Evolutionary conservation across 768 basidiomycete species (phyloP).

Genomic region (Mycena amicta): DNA sequence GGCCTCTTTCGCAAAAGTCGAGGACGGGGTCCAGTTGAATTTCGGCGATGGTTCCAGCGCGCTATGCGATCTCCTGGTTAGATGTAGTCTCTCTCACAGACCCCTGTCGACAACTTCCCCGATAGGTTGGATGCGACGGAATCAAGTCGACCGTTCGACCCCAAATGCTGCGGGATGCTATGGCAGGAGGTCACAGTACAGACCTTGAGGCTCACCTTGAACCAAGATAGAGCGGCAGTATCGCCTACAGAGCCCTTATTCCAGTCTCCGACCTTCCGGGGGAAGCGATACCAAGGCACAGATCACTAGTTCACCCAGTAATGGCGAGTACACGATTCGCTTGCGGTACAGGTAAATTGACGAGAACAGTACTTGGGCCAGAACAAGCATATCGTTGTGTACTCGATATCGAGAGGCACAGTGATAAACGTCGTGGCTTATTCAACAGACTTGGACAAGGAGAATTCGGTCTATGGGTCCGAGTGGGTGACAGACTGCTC

Average conservation of each 20-base stretch:
- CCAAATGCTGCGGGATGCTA: slow-evolving; percentile 35
- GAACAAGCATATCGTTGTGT: slow-evolving; percentile 53
- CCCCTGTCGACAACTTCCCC: too few relatives aligned
- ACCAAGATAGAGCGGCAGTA: slow-evolving; percentile 49
- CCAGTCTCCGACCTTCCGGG: slow-evolving; percentile 37
- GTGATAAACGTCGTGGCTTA: slow-evolving; percentile 50
- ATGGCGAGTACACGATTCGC: too few relatives aligned
- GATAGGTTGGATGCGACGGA: slow-evolving; percentile 54
- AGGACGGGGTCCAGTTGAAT: slow-evolving; percentile 18
- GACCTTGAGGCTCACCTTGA: slow-evolving; percentile 37
- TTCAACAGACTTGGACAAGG: slow-evolving; percentile 38
- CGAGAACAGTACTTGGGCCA: slow-evolving; percentile 47
- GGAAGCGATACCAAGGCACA: slow-evolving; percentile 34
- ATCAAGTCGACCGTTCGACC: slow-evolving; percentile 39
- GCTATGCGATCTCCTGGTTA: slow-evolving; percentile 42
- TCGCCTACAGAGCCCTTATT: slow-evolving; percentile 50
- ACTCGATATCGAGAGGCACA: slow-evolving; percentile 46
- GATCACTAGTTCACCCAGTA: slow-evolving; percentile 40
- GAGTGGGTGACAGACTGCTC: slow-evolving; percentile 37
- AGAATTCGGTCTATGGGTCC: slow-evolving; percentile 28
- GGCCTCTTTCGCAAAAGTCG: slow-evolving; percentile 27
- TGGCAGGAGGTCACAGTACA: slow-evolving; percentile 17
- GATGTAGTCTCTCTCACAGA: too few relatives aligned
- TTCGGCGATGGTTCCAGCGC: slow-evolving; percentile 38
- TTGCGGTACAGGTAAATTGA: too few relatives aligned